Percentiles rank a stretch among this genome's conserved stretches.
These are phyloP conservation scores for Russula emetica DNA, from an alignment of 768 basidiomycete genomes.

Conservation along the genomic window DNA sequence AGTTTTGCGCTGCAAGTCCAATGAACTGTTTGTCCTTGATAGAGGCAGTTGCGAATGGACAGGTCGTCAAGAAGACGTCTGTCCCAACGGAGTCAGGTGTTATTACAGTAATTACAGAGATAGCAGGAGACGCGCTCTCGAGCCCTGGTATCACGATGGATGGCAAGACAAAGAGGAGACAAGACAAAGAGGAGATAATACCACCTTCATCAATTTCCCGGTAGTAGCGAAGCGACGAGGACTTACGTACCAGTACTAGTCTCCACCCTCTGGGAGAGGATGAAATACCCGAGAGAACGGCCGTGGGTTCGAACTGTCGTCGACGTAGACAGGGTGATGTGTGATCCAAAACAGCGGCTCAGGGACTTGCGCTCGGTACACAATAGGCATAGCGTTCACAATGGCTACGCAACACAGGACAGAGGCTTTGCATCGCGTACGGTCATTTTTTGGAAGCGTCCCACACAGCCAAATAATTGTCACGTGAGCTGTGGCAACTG, in stretches of 20 bases:
- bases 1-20: no score
- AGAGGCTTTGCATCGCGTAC: constrained; percentile 90
- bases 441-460: no score
- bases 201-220: background rate
- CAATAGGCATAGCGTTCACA: constrained; percentile 86
- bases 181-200: no score
- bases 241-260: constrained; percentile 67
- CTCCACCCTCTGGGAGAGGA: constrained; percentile 67
- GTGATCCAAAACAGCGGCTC: background rate
- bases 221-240: background rate
- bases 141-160: no score
- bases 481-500: no score
- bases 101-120: no score
- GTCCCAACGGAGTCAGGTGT: no score
- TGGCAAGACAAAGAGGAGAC: constrained; percentile 4
- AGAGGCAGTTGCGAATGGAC: no score
- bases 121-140: no score
- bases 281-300: constrained; percentile 93
- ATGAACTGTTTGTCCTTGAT: no score
- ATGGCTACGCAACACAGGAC: constrained; percentile 49
- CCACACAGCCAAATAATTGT: no score
- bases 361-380: constrained; percentile 29
- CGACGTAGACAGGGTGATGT: constrained; percentile 56
- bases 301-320: constrained; percentile 72
- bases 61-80: no score